Base-by-base conservation (phyloP, 495 filamentous ascomycete genomes). In the Aspergillus sparsus region DNA sequence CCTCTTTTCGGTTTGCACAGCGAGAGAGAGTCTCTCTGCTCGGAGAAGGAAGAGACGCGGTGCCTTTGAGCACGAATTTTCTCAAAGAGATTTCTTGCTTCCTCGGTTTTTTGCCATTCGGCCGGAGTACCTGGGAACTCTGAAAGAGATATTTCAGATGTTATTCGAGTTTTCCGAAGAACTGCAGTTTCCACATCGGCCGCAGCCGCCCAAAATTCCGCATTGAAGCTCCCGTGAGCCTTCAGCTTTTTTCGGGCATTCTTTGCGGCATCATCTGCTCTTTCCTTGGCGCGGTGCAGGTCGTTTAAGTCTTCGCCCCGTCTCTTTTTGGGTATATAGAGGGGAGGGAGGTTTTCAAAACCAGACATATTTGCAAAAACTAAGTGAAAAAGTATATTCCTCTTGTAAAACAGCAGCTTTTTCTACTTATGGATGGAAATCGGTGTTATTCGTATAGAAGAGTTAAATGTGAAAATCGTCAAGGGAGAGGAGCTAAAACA, bases 301-400 rank as follows among this genome's bases (percentile, higher is more conserved):
- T 36, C 42, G 7, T 47, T 35, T 32, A 46, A 7, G 2, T 58
- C 54, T 4, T 57, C 16, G 6, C 18, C 34, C 12, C 18, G 15
- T 39, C 53, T 34, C 37, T 58, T 62, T 16, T 53, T 62, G 5
- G 60, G 60, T 35, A 62, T 36, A 21, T 62, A 62, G 11, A 58
- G 35, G 12, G 52, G 59, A 11, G 52, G 58, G 0, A 61, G 0
- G 37, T 50, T 50, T 73, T 49, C 70, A 8, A 42, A 42, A 0
- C 10, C 9, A 6, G 7, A 11, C 39, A 42, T 42, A 1, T 27
- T 27, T 27, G 21, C 21, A 27, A 3, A 27, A 1, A 1, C 1
- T 27, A 27, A 3, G 21, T 27, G 3, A 1, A 27, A 27, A 27
- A 27, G 21, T 27, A 27, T 3, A 27, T 27, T 1, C 21, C 21